These are phyloP conservation scores for Senna tora DNA, from an alignment of 306 rosid species.

Conservation along the genomic window DNA sequence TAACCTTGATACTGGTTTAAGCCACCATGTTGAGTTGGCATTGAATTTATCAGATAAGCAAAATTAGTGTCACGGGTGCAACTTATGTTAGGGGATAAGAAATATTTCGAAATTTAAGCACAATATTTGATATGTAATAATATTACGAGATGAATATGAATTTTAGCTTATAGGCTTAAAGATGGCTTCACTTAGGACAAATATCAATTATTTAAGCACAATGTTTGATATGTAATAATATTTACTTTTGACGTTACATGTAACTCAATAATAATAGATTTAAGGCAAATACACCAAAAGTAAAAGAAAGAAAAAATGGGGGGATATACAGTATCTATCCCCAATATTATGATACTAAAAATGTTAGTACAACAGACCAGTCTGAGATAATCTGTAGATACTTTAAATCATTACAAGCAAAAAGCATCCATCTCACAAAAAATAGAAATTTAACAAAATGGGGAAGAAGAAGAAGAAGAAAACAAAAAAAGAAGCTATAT, in stretches of 20 bases:
- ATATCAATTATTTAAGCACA: too few species aligned
- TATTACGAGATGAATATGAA: too few species aligned
- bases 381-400: neutral
- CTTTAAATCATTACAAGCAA: slow-evolving; percentile 35
- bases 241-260: neutral
- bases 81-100: too few species aligned
- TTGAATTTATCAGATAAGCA: too few species aligned
- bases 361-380: slow-evolving; percentile 27
- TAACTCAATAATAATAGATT: neutral
- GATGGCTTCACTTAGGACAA: too few species aligned
- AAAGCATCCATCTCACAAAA: slow-evolving; percentile 35
- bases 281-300: neutral
- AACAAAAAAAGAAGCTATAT: slow-evolving; percentile 18
- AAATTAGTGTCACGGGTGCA: too few species aligned
- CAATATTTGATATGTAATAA: too few species aligned
- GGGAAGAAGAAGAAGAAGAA: slow-evolving; percentile 10
- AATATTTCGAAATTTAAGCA: too few species aligned
- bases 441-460: slow-evolving; percentile 23
- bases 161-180: too few species aligned
- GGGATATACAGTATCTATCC: neutral
- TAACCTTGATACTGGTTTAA: too few species aligned
- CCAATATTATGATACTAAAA: slow-evolving; percentile 15
- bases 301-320: neutral
- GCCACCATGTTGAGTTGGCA: too few species aligned
- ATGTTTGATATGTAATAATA: too few species aligned